These are phyloP conservation scores for Flueggea neowawraea DNA, from an alignment of 441 rosid species.

Conservation along the genomic window DNA sequence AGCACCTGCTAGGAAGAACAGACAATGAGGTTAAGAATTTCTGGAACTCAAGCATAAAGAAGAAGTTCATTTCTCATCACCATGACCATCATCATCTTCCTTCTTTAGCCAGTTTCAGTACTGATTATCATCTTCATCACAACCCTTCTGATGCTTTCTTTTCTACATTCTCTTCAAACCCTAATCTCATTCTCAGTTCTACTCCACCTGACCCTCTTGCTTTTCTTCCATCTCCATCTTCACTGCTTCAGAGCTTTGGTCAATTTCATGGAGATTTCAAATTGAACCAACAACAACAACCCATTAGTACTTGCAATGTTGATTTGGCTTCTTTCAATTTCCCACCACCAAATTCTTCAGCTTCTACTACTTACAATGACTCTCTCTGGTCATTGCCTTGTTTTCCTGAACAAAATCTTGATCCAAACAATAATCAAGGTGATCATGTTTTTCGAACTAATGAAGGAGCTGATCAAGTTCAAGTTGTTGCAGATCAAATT, in stretches of 20 bases:
- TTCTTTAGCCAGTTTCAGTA: constrained; percentile 28
- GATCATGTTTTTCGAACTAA: constrained; percentile 20
- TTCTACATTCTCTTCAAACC: constrained; percentile 50
- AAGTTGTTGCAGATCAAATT: constrained; percentile 5
- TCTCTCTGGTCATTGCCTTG: constrained; percentile 41
- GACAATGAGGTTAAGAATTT: constrained; percentile 98
- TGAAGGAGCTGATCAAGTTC: not conserved
- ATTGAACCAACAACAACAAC: constrained; percentile 14
- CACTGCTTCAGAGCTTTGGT: constrained; percentile 47
- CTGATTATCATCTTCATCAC: not conserved
- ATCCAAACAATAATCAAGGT: constrained; percentile 28
- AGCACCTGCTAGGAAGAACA: constrained; percentile 92
- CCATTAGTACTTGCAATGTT: constrained; percentile 10
- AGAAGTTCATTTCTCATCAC: constrained; percentile 73
- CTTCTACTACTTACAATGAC: constrained; percentile 15
- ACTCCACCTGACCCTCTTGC: constrained; percentile 18
- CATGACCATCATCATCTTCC: constrained; percentile 28
- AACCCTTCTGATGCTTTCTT: constrained; percentile 30
- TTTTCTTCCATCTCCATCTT: constrained; percentile 29
- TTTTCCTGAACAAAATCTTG: constrained; percentile 23
- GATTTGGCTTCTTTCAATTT: constrained; percentile 21
- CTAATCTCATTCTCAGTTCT: constrained; percentile 37
- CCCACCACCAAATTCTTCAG: constrained; percentile 11
- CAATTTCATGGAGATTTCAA: constrained; percentile 36
- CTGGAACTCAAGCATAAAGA: constrained; percentile 99